A percentile compares a stretch with the other conserved stretches of the same genome.
These are phyloP conservation scores for Exserohilum rostratum DNA, from an alignment of 2,329 filamentous ascomycete species.

Conservation along the genomic window DNA sequence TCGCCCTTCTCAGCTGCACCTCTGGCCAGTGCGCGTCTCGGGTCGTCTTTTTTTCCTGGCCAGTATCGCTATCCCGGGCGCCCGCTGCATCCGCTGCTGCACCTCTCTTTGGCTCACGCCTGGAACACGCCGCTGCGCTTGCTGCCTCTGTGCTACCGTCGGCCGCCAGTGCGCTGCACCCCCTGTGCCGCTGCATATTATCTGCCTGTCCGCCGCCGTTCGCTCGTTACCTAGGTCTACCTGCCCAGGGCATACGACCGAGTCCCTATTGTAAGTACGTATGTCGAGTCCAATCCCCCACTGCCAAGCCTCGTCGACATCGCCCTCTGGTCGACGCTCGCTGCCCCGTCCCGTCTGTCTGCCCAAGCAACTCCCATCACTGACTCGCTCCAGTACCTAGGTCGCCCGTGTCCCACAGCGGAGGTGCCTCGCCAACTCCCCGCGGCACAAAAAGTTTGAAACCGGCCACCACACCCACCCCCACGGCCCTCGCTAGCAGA, in stretches of 20 bases:
- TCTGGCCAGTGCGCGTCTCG: conserved; percentile 30
- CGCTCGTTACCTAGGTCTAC: conserved; percentile 38
- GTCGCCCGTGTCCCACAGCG: conserved; percentile 29
- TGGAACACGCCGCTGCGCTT: conserved; percentile 32
- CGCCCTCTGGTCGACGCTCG: conserved; percentile 14
- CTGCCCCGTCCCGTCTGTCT: conserved; percentile 10
- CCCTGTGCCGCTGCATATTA: conserved; percentile 46
- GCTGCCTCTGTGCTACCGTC: conserved; percentile 25
- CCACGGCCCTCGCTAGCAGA: conserved; percentile 9
- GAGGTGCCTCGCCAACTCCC: conserved; percentile 27
- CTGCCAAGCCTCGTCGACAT: conserved; percentile 20
- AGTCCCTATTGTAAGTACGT: conserved; percentile 20
- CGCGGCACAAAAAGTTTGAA: conserved; percentile 21
- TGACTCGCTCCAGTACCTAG: conserved; percentile 20
- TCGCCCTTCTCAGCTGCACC: conserved; percentile 25
- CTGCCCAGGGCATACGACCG: conserved; percentile 37
- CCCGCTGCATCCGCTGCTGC: conserved; percentile 31
- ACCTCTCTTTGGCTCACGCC: conserved; percentile 36
- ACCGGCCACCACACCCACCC: conserved; percentile 16
- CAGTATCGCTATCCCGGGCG: conserved; percentile 30
- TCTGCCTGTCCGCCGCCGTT: conserved; percentile 32
- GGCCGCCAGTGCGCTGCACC: conserved; percentile 36
- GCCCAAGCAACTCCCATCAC: conserved; percentile 1
- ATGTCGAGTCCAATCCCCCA: conserved; percentile 24
- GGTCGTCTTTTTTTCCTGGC: conserved; percentile 24